Evolutionary conservation across 2,329 filamentous ascomycete genomes (phyloP).

Genomic region (Lachnellula arida): DNA sequence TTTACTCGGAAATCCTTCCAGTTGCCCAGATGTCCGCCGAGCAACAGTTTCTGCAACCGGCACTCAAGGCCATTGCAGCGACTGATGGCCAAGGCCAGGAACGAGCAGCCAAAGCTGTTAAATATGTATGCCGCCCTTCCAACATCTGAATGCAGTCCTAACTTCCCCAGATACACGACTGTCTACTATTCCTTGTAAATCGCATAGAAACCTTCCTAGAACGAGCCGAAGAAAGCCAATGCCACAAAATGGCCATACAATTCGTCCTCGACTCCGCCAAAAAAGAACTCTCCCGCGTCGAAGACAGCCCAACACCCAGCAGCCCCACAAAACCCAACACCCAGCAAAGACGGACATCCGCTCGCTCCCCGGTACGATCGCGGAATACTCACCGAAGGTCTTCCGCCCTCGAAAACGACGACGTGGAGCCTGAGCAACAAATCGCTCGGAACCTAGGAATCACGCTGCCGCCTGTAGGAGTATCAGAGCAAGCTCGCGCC

Average conservation of each 20-base stretch:
- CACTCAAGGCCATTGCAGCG: slow-evolving; percentile 42
- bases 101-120: slow-evolving; percentile 43
- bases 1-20: slow-evolving; percentile 64
- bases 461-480: slow-evolving; percentile 35
- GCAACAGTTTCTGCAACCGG: slow-evolving; percentile 60
- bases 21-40: slow-evolving; percentile 68
- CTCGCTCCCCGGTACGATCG: slow-evolving; percentile 25
- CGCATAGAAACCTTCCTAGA: slow-evolving; percentile 40
- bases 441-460: slow-evolving; percentile 47
- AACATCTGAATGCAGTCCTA: neutral
- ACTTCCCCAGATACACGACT: slow-evolving; percentile 43
- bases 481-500: slow-evolving; percentile 21
- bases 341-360: slow-evolving; percentile 15
- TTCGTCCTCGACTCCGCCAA: slow-evolving; percentile 41
- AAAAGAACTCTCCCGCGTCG: slow-evolving; percentile 35
- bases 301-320: slow-evolving; percentile 2
- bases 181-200: slow-evolving; percentile 47
- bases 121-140: slow-evolving; percentile 42
- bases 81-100: slow-evolving; percentile 41
- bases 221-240: slow-evolving; percentile 42
- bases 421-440: slow-evolving; percentile 33
- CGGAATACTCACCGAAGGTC: slow-evolving; percentile 25
- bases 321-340: slow-evolving; percentile 17
- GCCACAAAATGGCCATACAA: slow-evolving; percentile 39
- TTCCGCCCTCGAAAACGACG: slow-evolving; percentile 36